These are phyloP conservation scores for Bolboschoenus planiculmis DNA, from an alignment of 176 grass and related monocot genomes.

Conservation along the genomic window DNA sequence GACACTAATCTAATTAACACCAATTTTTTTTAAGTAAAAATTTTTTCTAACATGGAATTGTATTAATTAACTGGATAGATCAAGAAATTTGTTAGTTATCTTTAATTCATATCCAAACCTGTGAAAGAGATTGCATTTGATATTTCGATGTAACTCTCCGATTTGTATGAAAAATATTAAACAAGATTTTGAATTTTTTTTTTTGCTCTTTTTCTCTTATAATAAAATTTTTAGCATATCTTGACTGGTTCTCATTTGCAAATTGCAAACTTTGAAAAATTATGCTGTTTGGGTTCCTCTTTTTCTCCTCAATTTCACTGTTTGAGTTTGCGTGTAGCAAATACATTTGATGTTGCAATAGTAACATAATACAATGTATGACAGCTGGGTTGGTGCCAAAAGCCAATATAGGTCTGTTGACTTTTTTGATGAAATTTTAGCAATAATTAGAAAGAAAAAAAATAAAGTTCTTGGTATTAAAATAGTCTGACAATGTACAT, in stretches of 20 bases:
- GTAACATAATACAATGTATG: not conserved
- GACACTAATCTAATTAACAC: not conserved
- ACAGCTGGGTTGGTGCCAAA: not conserved
- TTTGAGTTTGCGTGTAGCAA: not conserved
- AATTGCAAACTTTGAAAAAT: not conserved
- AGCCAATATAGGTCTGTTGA: not conserved
- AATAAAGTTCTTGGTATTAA: not conserved
- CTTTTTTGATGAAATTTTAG: not conserved
- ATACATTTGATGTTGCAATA: not conserved
- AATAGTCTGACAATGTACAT: no score
- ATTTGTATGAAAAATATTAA: no score
- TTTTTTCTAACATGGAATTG: no score
- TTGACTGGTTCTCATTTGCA: not conserved
- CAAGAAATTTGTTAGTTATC: no score
- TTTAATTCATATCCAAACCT: no score
- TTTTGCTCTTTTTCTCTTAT: not conserved
- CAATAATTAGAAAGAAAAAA: not conserved
- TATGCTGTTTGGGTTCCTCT: no score
- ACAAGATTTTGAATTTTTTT: not conserved
- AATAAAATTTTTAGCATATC: not conserved
- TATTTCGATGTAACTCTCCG: no score
- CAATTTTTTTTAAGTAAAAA: no score
- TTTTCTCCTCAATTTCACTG: not conserved
- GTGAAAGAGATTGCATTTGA: no score
- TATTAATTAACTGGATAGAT: no score